phyloP scores from a whole-genome alignment of 1,284 basidiomycete genomes.

The Ganoderma lucidum region DNA sequence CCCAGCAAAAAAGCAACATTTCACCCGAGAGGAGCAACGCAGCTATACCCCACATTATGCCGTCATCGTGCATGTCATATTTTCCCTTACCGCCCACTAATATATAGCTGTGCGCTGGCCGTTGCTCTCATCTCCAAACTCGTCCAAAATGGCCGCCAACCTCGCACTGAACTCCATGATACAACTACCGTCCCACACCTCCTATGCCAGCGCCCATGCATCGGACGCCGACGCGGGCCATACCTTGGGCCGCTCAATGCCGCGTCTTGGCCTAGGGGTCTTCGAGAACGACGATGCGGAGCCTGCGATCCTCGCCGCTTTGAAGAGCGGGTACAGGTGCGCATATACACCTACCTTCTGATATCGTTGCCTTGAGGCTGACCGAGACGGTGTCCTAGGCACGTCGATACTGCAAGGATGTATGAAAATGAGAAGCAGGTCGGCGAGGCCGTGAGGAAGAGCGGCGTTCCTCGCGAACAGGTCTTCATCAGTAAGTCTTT shows the following conservation, averaged over 20 bases:
- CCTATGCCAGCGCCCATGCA: background rate
- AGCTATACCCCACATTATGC: conserved; percentile 3
- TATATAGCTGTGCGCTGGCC: background rate
- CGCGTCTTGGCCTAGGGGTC: conserved; percentile 77
- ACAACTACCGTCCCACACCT: background rate
- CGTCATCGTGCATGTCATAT: conserved; percentile 14
- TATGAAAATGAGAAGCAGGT: conserved; percentile 80
- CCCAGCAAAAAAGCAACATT: background rate
- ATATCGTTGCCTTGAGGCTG: background rate
- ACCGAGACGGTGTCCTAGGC: conserved; percentile 54
- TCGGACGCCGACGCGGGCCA: no score
- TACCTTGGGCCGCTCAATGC: background rate
- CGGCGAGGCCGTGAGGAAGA: conserved; percentile 63
- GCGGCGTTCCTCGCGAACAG: conserved; percentile 58
- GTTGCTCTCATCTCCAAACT: background rate
- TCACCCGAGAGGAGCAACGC: background rate
- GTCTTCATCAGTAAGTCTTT: conserved; percentile 72
- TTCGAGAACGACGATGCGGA: conserved; percentile 73
- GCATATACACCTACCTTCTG: conserved; percentile 18
- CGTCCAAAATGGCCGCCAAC: background rate
- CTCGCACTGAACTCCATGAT: background rate
- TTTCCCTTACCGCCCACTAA: background rate
- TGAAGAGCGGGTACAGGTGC: conserved; percentile 80
- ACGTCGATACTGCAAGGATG: conserved; percentile 75
- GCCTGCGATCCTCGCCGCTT: conserved; percentile 69